Evolutionary conservation across 495 filamentous ascomycete genomes (phyloP), one percentile per base, ranked within the genome.

Genomic region (Penicillium goetzii): DNA sequence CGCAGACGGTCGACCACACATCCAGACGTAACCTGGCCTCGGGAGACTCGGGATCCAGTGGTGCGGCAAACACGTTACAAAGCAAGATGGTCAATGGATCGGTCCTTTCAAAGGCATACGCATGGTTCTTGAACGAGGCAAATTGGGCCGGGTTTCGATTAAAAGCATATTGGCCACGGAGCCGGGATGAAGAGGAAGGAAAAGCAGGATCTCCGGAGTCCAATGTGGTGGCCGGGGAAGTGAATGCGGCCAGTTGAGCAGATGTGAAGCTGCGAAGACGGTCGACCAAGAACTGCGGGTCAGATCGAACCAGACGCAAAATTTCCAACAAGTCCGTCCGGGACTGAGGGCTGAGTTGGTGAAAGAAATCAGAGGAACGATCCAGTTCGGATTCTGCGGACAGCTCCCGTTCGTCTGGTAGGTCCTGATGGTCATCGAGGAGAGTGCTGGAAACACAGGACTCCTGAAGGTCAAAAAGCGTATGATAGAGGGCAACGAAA

Each of bases 401-500:
- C 55, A 62, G 68, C 11, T 73, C 64, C 47, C 68, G 71, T 58
- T 80, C 76, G 64, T 82, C 68, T 71, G 75, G 71, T 56, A 78
- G 72, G 66, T 84, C 80, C 53, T 74, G 72, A n/a, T 70, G 68
- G 61, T 71, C 67, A 66, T 81, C 71, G 50, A 61, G 79, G 69
- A 65, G 79, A 75, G 73, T 77, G 32, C 84, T 88, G 61, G 86
- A 84, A 69, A 90, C 88, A 81, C 92, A 96, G 28, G 90, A 92
- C 69, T 91, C 90, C 76, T 90, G 86, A 54, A 97, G 89, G 77
- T 97, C 92, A 78, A 92, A 88, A 62, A 97, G 83, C 54, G 92
- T 89, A 81, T 94, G 91, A 74, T 93, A 97, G 51, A 97, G 80
- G 69, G 85, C 85, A 58, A 89, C 90, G 78, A 99, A 99, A 66